Evolutionary conservation across 768 basidiomycete genomes (phyloP), one percentile per base, ranked within the genome.

Genomic region (Mycena amicta): DNA sequence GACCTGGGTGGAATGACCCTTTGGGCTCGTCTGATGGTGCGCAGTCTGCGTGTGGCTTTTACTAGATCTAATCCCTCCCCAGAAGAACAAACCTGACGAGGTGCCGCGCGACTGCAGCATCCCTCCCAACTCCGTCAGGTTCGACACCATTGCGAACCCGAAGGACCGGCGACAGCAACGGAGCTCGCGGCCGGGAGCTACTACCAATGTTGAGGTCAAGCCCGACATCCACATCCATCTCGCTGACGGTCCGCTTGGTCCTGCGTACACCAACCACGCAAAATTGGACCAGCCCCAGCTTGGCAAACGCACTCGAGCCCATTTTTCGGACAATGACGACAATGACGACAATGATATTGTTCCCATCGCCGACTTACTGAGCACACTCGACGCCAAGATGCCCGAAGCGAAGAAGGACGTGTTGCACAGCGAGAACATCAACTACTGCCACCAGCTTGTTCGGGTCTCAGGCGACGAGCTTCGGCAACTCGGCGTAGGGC

Each of bases 1-100:
- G 28, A 2, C 6, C 29, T 39, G 16, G 37, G 40, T 18, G 28
- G 16, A 13, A 41, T 41, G 4, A 53, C 26, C n/a, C 52, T 53
- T 13, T 53, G 52, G 52, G 52, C 52, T n/a, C 25, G 28, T 11
- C 37, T 43, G 33, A 53, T 53, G 52, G 52, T 53, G 52, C 25
- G 52, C 4, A 29, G 23, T 26, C 25, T 53, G 25, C 13, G 23
- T 23, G 27, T 41, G 23, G 25, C 28, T 27, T n/a, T 40, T 18
- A 31, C 22, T 43, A 23, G 23, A 5, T 25, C 26, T 11, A 53
- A 12, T 3, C 33, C 8, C 5, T 45, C 22, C 43, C 6, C 43
- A 53, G 52, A 37, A 40, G 23, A 40, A 53, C 28, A 26, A 53
- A 8, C 51, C 51, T 28, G 3, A 33, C 15, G 50, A 23, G n/a